These are phyloP conservation scores for Fragaria vesca DNA, from an alignment of 306 rosid genomes.

Conservation along the genomic window DNA sequence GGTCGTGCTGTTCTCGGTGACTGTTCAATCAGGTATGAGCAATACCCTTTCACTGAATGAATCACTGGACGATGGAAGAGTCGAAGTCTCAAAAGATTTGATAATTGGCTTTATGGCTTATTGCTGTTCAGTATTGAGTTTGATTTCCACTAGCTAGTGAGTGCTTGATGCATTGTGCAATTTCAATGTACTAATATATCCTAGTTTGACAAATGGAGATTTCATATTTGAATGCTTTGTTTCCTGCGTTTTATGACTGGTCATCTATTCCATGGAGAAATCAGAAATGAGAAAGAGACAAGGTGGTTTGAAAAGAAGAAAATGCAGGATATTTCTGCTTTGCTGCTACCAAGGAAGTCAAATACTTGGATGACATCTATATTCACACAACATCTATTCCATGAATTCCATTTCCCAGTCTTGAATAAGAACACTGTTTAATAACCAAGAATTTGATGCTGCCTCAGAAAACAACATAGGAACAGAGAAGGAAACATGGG, in stretches of 20 bases:
- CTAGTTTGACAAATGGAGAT: neutral
- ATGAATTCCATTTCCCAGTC: neutral
- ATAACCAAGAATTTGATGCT: neutral
- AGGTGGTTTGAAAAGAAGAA: neutral
- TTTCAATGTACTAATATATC: neutral
- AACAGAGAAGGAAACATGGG: neutral
- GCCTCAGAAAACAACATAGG: neutral
- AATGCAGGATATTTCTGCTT: slow-evolving; percentile 2
- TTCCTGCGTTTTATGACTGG: slow-evolving; percentile 4
- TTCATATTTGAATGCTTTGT: neutral
- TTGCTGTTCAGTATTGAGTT: neutral
- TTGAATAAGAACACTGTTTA: neutral
- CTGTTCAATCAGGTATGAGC: slow-evolving; percentile 69
- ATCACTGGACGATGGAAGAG: neutral
- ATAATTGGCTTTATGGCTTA: neutral
- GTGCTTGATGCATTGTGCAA: neutral
- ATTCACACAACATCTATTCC: neutral
- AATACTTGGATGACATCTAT: neutral
- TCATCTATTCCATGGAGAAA: neutral
- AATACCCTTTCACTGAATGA: slow-evolving; percentile 66
- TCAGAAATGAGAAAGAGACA: neutral
- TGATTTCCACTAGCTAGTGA: slow-evolving; percentile 18
- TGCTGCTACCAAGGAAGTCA: neutral
- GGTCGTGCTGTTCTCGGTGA: slow-evolving; percentile 58
- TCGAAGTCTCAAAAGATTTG: neutral